Evolutionary conservation across 208 protist genomes (phyloP).

Genomic region (Borovskyia barvae): DNA sequence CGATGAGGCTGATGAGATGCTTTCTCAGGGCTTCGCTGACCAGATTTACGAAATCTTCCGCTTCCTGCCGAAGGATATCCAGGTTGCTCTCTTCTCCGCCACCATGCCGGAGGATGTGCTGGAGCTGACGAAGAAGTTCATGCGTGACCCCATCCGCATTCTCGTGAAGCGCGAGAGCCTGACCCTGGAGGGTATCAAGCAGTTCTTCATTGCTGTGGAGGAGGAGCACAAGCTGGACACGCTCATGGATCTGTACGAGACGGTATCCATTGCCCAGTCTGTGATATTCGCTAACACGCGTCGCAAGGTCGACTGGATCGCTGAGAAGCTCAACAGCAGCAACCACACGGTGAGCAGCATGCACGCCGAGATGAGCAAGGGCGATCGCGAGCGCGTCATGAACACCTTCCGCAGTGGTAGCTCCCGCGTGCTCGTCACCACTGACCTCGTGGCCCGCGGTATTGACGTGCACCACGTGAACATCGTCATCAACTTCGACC

Average conservation of each 20-base stretch:
- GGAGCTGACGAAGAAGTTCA: conserved; percentile 98
- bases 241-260: conserved; percentile 64
- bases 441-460: conserved; percentile 99
- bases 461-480: conserved; percentile 99
- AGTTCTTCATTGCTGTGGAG: conserved; percentile 98
- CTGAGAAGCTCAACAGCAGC: conserved; percentile 88
- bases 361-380: conserved; percentile 98
- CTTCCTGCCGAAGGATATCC: conserved; percentile 94
- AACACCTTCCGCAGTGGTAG: conserved; percentile 96
- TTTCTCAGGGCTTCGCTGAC: conserved; percentile 96
- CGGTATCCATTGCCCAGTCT: conserved; percentile 91
- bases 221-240: neutral
- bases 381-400: conserved; percentile 98
- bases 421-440: conserved; percentile 98
- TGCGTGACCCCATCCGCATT: conserved; percentile 98
- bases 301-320: conserved; percentile 97
- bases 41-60: conserved; percentile 99
- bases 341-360: conserved; percentile 95
- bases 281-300: conserved; percentile 99
- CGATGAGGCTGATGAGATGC: conserved; percentile 99
- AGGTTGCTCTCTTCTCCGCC: conserved; percentile 98
- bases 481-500: conserved; percentile 99
- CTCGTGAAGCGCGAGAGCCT: conserved; percentile 99
- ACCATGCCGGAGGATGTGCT: conserved; percentile 99
- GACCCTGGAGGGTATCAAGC: conserved; percentile 99